These are phyloP conservation scores for Cotoneaster glaucophyllus DNA, from an alignment of 306 rosid genomes.

Conservation along the genomic window DNA sequence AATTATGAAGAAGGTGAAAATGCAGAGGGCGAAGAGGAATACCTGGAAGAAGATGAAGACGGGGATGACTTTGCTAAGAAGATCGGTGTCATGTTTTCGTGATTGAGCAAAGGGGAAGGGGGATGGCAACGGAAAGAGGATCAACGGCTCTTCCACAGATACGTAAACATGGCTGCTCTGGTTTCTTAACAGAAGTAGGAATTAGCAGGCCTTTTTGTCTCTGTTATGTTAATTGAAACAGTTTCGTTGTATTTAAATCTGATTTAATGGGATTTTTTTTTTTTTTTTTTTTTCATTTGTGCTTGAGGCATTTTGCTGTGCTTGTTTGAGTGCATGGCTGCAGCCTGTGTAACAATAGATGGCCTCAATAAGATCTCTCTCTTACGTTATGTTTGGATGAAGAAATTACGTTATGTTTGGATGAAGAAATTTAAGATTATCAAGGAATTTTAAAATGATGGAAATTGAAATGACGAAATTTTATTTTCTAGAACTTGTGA, in stretches of 20 bases:
- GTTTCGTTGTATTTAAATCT: constrained; percentile 35
- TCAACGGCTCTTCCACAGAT: constrained; percentile 8
- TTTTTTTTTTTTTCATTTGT: background rate
- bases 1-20: constrained; percentile 67
- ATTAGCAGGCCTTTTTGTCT: constrained; percentile 23
- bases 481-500: too few relatives aligned
- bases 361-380: constrained; percentile 20
- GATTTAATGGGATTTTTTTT: constrained; percentile 49
- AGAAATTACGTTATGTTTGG: too few relatives aligned
- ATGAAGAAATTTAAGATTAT: too few relatives aligned
- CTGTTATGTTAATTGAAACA: constrained; percentile 28
- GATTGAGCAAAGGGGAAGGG: constrained; percentile 10
- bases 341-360: constrained; percentile 22
- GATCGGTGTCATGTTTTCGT: constrained; percentile 71
- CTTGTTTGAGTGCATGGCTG: constrained; percentile 54
- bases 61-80: constrained; percentile 96
- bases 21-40: constrained; percentile 60
- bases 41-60: constrained; percentile 60
- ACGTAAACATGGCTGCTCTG: constrained; percentile 41
- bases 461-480: too few relatives aligned
- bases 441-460: too few relatives aligned
- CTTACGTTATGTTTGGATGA: too few relatives aligned
- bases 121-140: background rate
- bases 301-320: constrained; percentile 52
- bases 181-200: constrained; percentile 41